Conservation (phyloP, 2,329 filamentous ascomycete species). For the Hymenoscyphus scutula region DNA sequence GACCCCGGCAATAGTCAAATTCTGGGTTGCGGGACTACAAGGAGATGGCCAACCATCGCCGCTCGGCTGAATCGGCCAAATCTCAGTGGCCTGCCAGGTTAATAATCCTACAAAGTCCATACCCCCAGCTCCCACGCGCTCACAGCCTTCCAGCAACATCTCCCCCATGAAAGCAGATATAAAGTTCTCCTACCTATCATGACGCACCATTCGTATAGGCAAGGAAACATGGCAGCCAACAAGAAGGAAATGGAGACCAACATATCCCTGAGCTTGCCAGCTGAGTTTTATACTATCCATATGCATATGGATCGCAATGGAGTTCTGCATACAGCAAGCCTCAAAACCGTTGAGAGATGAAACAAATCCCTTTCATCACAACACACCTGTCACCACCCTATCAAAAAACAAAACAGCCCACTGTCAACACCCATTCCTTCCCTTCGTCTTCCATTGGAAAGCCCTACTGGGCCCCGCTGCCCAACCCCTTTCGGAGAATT, state of each 20-base stretch:
- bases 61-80: neutral
- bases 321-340: neutral
- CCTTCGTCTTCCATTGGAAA: neutral
- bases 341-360: neutral
- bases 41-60: neutral
- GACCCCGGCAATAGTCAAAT: neutral
- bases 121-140: neutral
- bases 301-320: neutral
- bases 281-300: neutral
- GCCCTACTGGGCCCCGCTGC: neutral
- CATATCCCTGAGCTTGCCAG: neutral
- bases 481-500: neutral
- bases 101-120: neutral
- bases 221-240: neutral
- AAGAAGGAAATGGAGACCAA: neutral
- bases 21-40: neutral
- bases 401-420: neutral
- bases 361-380: neutral
- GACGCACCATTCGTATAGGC: neutral
- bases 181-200: neutral
- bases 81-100: neutral
- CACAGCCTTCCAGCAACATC: neutral
- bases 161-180: neutral
- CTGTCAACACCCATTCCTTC: neutral
- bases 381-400: neutral